Evolutionary conservation across 2,329 filamentous ascomycete genomes (phyloP), one percentile per base, ranked within the genome.

Genomic region (Microsporum canis): DNA sequence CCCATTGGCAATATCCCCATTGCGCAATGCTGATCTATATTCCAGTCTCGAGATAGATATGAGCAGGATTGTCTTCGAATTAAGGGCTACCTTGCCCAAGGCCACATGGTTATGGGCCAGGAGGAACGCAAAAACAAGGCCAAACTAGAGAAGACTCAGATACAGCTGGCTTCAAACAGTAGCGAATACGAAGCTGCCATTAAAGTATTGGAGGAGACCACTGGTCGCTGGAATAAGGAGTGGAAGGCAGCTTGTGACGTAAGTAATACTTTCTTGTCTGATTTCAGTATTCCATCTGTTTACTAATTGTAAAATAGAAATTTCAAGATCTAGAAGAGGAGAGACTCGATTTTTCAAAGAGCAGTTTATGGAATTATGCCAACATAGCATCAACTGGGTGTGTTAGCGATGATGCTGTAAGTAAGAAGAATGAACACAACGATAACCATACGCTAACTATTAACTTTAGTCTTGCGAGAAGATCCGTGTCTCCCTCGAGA

Each of bases 41-140:
- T 3, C 27, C 64, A 90, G 88, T 88, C 91, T 14, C 84, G 94
- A 66, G 94, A 99, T 75, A 87, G 88, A 57, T 99, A 95, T 72
- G 94, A 99, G 75, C 92, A 99, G 74, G 95, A 99, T 68, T 97
- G 92, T 71, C 80, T 99, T 51, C 94, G 96, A 73, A 97, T 99
- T 73, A 99, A 99, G 76, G 94, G 94, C 43, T 99, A 99, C 71
- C 84, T 99, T 3, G 94, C 95, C 3, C 94, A 99, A 75, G 94
- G 94, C 7, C 95, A 99, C 73, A 99, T 99, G 94, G 94, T 99
- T 62, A 99, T 99, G 94, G 94, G 94, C 12, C 94, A 99, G 69
- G 94, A 99, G 73, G 94, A 99, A 78, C 85, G 94, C 33, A 96
- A 96, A 77, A 99, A 99, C 75, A 99, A 99, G 77, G 91, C 92